These are phyloP conservation scores for Paraglomus brasilianum DNA, from an alignment of 192 early-diverging fungal species.

Conservation along the genomic window DNA sequence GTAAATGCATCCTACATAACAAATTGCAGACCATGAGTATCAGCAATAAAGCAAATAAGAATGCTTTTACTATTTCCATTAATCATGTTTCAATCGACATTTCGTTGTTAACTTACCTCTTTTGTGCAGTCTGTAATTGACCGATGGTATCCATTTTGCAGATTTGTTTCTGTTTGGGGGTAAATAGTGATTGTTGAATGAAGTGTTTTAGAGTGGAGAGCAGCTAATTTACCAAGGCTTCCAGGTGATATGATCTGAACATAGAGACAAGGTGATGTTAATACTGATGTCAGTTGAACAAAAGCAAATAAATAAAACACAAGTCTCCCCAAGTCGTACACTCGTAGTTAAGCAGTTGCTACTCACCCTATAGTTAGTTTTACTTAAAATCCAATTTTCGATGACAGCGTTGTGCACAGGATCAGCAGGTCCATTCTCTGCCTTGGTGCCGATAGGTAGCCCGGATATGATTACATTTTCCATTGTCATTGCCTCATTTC, in stretches of 20 bases:
- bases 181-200: constrained; percentile 13
- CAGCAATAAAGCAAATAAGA: background rate
- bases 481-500: constrained; percentile 38
- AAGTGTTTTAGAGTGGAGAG: constrained; percentile 38
- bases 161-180: no score
- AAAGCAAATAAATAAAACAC: background rate
- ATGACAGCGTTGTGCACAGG: constrained; percentile 42
- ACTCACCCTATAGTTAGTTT: constrained; percentile 45
- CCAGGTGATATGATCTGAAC: constrained; percentile 19
- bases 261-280: background rate
- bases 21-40: background rate
- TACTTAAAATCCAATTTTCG: constrained; percentile 48
- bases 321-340: background rate
- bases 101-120: background rate
- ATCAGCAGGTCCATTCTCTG: constrained; percentile 19
- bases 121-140: constrained; percentile 6
- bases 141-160: background rate
- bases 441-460: constrained; percentile 33
- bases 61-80: no score
- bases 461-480: constrained; percentile 38
- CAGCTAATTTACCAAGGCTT: constrained; percentile 46
- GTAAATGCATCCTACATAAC: constrained; percentile 16
- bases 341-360: constrained; percentile 1
- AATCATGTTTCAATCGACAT: no score
- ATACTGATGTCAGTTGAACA: background rate